These are phyloP conservation scores for Heteromeles arbutifolia DNA, from an alignment of 306 rosid genomes.

Conservation along the genomic window DNA sequence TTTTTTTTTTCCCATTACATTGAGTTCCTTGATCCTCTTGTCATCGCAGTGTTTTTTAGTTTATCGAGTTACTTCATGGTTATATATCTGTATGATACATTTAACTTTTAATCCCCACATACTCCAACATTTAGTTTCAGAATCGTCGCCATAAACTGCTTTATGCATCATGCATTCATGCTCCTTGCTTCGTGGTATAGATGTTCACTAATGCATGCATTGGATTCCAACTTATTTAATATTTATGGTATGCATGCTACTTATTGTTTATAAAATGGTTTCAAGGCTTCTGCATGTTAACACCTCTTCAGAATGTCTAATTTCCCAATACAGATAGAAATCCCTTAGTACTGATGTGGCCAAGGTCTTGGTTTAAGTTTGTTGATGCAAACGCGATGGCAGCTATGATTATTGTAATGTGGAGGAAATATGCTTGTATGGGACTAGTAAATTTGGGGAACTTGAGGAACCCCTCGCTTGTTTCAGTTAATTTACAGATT, in stretches of 20 bases:
- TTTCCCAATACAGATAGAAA: neutral
- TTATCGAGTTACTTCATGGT: neutral
- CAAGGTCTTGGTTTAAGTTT: neutral
- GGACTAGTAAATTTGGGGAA: no score
- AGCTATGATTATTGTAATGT: neutral
- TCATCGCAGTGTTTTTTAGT: neutral
- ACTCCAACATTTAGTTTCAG: neutral
- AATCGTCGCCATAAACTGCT: neutral
- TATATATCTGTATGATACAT: neutral
- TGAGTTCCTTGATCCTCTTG: neutral
- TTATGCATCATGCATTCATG: neutral
- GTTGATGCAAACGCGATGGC: neutral
- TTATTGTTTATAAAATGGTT: no score
- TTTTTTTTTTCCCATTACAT: neutral
- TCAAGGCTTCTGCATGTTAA: neutral
- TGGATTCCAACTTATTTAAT: neutral
- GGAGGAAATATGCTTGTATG: no score
- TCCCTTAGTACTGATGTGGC: neutral
- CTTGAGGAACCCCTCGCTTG: neutral
- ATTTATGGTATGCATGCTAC: no score
- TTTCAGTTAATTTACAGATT: neutral
- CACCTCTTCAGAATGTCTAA: neutral
- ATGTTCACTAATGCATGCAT: neutral
- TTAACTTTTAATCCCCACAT: neutral
- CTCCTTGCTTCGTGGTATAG: neutral